Evolutionary conservation across 345 rosid genomes (phyloP), one percentile per base, ranked within the genome.

Genomic region (Gossypium rotundifolium): DNA sequence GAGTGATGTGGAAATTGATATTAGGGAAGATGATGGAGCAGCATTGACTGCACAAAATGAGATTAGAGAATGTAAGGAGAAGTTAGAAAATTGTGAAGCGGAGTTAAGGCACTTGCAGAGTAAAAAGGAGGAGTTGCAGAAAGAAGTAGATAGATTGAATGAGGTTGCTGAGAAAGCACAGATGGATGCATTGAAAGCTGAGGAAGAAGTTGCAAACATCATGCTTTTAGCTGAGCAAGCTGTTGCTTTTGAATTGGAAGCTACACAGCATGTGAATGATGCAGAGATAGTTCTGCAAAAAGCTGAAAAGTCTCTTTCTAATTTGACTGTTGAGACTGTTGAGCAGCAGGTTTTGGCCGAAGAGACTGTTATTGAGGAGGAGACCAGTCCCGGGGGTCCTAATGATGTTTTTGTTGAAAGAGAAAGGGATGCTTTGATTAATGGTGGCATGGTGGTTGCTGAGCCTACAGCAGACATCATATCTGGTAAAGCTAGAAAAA

Each of bases 191-290:
- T 23, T 58, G 38, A 58, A 58, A 58, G 63, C 63, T 11, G 63
- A 58, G 63, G 63, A 58, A 58, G 33, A 58, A 3, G 63, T 58
- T 14, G 38, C 63, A 22, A 23, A 58, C 63, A 58, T 58, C 38
- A 58, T 58, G 63, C 63, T 58, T 22, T 58, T 58, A 58, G 63
- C 63, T 23, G 63, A 58, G 38, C 63, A 58, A 58, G 63, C 63
- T 58, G 63, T 58, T 23, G 63, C 63, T 58, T 22, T 58, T 58
- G 63, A 58, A 25, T 58, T 58, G 63, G 63, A 58, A 29, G 63
- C 63, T 22, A 58, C 33, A 58, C 63, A 58, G 33, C 38, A 16
- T 58, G 63, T 22, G 63, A 58, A 22, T 11, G 63, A 58, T 23
- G 63, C 63, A 58, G 63, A 58, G 38, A 58, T 58, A 58, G 63